Evolutionary conservation across 2,329 filamentous ascomycete species (phyloP).

Genomic region (Talaromyces sp.): DNA sequence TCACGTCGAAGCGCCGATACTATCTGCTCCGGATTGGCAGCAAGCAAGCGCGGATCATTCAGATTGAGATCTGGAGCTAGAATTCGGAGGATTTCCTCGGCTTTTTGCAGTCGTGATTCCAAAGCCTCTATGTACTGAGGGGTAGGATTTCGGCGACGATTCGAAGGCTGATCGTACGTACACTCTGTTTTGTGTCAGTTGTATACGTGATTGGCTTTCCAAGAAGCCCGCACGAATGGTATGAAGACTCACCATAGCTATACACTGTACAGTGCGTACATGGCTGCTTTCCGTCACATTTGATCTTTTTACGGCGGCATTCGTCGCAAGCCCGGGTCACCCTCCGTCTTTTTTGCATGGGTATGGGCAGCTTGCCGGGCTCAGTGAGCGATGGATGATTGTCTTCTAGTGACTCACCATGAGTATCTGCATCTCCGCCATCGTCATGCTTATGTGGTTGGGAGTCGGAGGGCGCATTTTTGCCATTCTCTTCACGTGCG

Average conservation of each 20-base stretch:
- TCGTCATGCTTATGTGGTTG: constrained; percentile 17
- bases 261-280: constrained; percentile 97
- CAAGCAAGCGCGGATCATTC: constrained; percentile 78
- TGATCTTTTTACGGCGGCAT: constrained; percentile 81
- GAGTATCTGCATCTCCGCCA: constrained; percentile 11
- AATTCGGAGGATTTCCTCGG: constrained; percentile 73
- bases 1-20: constrained; percentile 46
- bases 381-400: constrained; percentile 27
- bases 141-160: constrained; percentile 82
- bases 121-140: constrained; percentile 91
- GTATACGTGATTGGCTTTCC: not conserved
- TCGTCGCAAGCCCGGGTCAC: constrained; percentile 80
- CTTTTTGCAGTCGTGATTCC: constrained; percentile 76
- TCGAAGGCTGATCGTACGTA: constrained; percentile 93
- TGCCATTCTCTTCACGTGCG: not conserved
- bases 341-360: constrained; percentile 71
- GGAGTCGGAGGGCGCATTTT: constrained; percentile 2
- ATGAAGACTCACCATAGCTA: constrained; percentile 72
- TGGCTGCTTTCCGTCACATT: constrained; percentile 81
- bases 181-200: constrained; percentile 60
- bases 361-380: constrained; percentile 38
- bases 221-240: not conserved
- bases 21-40: constrained; percentile 66
- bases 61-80: constrained; percentile 82
- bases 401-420: constrained; percentile 19